Base-by-base conservation (phyloP, 208 protist genomes). In the Trypanosoma cruzi region DNA sequence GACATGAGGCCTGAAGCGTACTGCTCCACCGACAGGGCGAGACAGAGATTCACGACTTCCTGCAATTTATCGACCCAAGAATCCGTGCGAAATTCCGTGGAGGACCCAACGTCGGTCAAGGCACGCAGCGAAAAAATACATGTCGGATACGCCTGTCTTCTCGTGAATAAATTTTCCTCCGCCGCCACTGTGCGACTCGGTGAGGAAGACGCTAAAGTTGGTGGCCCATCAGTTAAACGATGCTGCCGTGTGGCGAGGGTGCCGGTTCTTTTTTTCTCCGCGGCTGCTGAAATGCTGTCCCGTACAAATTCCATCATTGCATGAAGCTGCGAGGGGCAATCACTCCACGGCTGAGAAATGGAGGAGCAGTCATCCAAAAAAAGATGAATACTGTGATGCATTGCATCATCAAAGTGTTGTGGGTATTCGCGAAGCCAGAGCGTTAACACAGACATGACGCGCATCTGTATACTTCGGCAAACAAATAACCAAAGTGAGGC, bases 301-400 rank as follows among this genome's bases (percentile, higher is more conserved):
- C 80, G 79, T 10, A 88, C 65, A 44, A 84, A 80, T 68, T 88
- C 82, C 14, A 75, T 80, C 37, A 88, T 72, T 61, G 85, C 78
- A 26, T 70, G 56, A 14, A 84, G 69, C 56, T 77, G 69, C 4
- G 79, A 68, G n/a, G 82, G 73, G 36, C 73, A 75, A 74, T 88
- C 82, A 26, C 73, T 57, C 77, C 80, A 88, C 61, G 34, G 60
- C 31, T 68, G 68, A 32, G 80, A 70, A 32, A 13, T 36, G 52
- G 80, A 84, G 61, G 71, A 80, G 60, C 70, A 69, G 46, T 67
- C 59, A 32, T 86, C 80, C n/a, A 85, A 62, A 70, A 91, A 88
- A 70, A 79, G 73, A 44, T 77, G 56, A 37, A 88, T 59, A 53
- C 68, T 72, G 52, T 79, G 74, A 22, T 79, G 50, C 82, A 88